Evolutionary conservation across 352 stramenopile genomes (phyloP).

Genomic region (Phytophthora sp.): DNA sequence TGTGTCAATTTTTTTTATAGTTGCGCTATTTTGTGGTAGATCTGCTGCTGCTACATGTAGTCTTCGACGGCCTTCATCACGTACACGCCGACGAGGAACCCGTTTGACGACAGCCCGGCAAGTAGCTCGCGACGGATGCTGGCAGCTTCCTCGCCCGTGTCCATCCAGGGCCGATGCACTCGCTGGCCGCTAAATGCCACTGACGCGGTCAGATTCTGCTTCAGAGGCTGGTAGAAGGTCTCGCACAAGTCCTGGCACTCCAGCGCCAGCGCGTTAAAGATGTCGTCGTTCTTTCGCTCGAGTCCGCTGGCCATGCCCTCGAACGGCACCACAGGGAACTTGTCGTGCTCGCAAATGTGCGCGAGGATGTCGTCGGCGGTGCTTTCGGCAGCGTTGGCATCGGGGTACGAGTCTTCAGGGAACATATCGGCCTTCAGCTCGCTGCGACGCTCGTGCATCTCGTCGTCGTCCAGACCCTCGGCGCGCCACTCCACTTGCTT

Average conservation of each 20-base stretch:
- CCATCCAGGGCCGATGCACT: conserved; percentile 53
- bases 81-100: conserved; percentile 49
- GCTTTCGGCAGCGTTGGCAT: conserved; percentile 54
- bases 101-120: conserved; percentile 35
- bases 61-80: conserved; percentile 36
- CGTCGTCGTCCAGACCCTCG: conserved; percentile 48
- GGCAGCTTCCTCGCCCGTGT: conserved; percentile 31
- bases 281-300: conserved; percentile 54
- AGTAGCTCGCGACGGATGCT: conserved; percentile 48
- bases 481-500: conserved; percentile 44
- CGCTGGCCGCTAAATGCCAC: conserved; percentile 36
- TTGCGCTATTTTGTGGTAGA: no score
- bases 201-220: conserved; percentile 24
- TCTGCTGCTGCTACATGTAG: conserved; percentile 17
- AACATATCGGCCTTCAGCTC: conserved; percentile 57
- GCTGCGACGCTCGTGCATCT: conserved; percentile 57
- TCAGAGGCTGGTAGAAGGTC: conserved; percentile 45
- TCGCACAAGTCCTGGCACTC: conserved; percentile 44
- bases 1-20: no score
- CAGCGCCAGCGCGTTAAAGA: conserved; percentile 52
- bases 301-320: conserved; percentile 36
- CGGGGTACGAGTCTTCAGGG: conserved; percentile 54
- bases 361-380: conserved; percentile 53
- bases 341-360: conserved; percentile 58
- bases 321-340: conserved; percentile 54